Conservation (phyloP, 139 green algal genomes). For the Coelastrella sp. region DNA sequence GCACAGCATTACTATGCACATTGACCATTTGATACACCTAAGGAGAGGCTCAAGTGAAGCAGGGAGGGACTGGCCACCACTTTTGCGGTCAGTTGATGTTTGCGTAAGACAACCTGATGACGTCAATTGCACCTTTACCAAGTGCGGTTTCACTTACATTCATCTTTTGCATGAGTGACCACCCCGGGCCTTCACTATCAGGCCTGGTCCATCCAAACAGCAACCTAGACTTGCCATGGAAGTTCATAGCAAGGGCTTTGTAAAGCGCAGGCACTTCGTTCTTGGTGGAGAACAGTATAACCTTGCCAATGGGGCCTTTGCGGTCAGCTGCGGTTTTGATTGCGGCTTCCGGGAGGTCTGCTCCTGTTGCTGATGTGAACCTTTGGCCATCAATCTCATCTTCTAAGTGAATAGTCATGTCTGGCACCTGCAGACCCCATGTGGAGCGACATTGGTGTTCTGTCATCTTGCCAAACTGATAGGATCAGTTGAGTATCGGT, state of each 20-base stretch:
- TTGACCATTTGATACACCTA: no score
- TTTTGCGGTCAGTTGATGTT: no score
- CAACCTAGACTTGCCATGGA: constrained; percentile 1
- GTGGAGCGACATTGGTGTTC: no score
- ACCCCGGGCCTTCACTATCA: not conserved
- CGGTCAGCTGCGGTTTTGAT: not conserved
- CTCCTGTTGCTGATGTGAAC: not conserved
- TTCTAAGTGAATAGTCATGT: constrained; percentile 8
- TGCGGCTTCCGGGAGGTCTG: not conserved
- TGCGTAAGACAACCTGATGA: no score
- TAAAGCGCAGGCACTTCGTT: constrained; percentile 39
- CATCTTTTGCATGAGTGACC: constrained; percentile 32
- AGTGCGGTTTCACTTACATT: not conserved
- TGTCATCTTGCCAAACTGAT: no score
- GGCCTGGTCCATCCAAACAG: constrained; percentile 40
- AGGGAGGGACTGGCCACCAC: no score
- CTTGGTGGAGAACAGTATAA: constrained; percentile 43
- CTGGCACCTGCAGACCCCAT: constrained; percentile 28
- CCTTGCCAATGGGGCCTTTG: constrained; percentile 7
- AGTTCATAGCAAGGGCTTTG: constrained; percentile 42
- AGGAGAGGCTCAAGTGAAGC: no score
- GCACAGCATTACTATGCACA: no score
- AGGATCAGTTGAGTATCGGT: no score
- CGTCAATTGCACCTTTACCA: no score
- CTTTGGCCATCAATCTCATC: not conserved